Conservation (phyloP, 768 basidiomycete genomes). For the Tulasnella sp. region DNA sequence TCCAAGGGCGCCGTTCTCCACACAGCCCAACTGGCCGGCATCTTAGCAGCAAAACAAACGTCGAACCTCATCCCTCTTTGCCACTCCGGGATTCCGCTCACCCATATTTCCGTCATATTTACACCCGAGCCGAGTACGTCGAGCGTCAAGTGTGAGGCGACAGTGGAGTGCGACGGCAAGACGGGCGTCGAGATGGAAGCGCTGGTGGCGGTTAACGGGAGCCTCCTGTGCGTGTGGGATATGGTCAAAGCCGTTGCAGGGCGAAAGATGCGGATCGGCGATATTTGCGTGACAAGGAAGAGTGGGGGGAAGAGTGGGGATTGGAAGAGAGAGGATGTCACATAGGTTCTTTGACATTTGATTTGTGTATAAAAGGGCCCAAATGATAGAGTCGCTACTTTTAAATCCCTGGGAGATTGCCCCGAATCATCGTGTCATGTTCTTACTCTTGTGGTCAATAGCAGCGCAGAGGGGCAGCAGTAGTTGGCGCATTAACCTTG, state of each 20-base stretch:
- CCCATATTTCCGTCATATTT: slow-evolving; percentile 56
- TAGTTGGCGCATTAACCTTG: no score
- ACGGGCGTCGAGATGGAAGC: slow-evolving; percentile 95
- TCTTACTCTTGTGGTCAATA: no score
- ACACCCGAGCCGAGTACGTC: slow-evolving; percentile 34
- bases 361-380: no score
- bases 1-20: slow-evolving; percentile 62
- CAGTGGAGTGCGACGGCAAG: slow-evolving; percentile 64
- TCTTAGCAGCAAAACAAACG: slow-evolving; percentile 81
- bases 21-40: slow-evolving; percentile 73
- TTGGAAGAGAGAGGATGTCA: slow-evolving; percentile 34
- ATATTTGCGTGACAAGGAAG: slow-evolving; percentile 33
- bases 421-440: no score
- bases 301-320: slow-evolving; percentile 65
- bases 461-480: no score
- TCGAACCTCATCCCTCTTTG: slow-evolving; percentile 78
- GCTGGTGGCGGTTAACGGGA: slow-evolving; percentile 68
- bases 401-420: no score
- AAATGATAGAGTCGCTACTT: no score
- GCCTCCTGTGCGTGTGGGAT: slow-evolving; percentile 79
- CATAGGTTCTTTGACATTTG: no score
- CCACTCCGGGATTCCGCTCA: slow-evolving; percentile 60
- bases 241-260: slow-evolving; percentile 89
- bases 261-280: slow-evolving; percentile 69
- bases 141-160: slow-evolving; percentile 53